phyloP scores from a whole-genome alignment of 352 stramenopile species.

The Globisporangium barbulae region DNA sequence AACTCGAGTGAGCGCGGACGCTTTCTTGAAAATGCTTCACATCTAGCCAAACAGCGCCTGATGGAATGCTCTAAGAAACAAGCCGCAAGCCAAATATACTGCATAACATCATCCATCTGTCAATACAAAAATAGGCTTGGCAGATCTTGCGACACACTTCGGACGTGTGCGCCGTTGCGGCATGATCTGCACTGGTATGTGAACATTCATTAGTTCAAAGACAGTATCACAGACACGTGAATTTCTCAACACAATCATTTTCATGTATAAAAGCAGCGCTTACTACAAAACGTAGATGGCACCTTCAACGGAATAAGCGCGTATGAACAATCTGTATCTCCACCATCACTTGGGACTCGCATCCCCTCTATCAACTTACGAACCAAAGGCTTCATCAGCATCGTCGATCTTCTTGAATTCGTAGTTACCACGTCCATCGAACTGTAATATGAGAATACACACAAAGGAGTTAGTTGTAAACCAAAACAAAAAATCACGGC shows the following conservation, averaged over 20 bases:
- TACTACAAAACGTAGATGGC: background rate
- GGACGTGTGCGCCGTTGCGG: no score
- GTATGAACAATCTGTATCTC: slow-evolving; percentile 3
- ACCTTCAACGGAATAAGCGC: background rate
- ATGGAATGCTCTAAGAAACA: no score
- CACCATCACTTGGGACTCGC: background rate
- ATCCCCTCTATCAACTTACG: slow-evolving; percentile 28
- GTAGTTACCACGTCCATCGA: slow-evolving; percentile 82
- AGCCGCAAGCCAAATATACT: no score
- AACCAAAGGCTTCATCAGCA: slow-evolving; percentile 74
- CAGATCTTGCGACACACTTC: no score
- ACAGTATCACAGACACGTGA: background rate
- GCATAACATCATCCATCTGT: no score
- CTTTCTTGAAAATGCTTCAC: no score
- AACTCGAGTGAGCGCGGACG: no score
- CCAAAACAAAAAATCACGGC: background rate
- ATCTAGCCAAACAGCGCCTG: no score
- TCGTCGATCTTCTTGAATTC: slow-evolving; percentile 86
- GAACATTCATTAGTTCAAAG: no score
- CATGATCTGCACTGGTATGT: no score
- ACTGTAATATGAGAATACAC: slow-evolving; percentile 30
- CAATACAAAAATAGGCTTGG: no score
- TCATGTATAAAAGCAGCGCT: slow-evolving; percentile 5
- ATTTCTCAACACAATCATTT: background rate
- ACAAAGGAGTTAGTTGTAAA: slow-evolving; percentile 5